Base-by-base conservation (phyloP, 352 stramenopile species). In the Globisporangium radiosum region DNA sequence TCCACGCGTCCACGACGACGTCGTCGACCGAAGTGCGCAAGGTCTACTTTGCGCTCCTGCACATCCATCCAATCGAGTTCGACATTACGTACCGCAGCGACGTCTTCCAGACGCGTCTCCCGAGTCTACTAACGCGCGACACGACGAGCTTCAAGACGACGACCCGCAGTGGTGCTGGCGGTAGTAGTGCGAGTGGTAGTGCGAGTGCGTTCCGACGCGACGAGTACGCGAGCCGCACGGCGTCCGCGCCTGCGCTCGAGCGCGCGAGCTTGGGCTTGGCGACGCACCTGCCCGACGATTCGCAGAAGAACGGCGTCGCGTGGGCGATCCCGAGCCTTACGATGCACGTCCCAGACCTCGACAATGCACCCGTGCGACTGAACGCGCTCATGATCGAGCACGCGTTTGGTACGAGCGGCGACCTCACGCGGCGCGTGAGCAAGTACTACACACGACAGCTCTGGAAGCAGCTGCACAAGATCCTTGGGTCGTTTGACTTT, bases 381-480 rank as follows among this genome's bases (percentile, higher is more conserved):
- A 95, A 86, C 51, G 86, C 88, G 17, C 58, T 96, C 50, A 91
- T 95, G 77, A 91, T 95, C 47, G 82, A 96, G 57, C 84, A 96
- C 54, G 88, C 81, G 7, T 96, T 95, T 50, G 88, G 88, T 38
- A 95, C 85, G n/a, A 90, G 85, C 45, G 71, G 82, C 15, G 85
- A 96, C 54, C 63, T 96, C 54, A 88, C 75, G 25, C 71, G 86
- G 17, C 79, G 85, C 47, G 81, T 96, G n/a, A 87, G 72, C 10
- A 96, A 96, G 69, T 94, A 96, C 56, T 96, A 96, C 67, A 94
- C 83, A 0, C 74, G 82, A 0, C 85, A 95, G 56, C 61, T 95
- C 57, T 95, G 84, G 87, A 92, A 93, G 51, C 88, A 96, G 54
- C 70, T 96, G 4, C 85, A 94, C 69, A 94, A 93, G 47, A 85